Evolutionary conservation across 2,329 filamentous ascomycete genomes (phyloP), one percentile per base, ranked within the genome.

Genomic region (Aureobasidium leucospermi): DNA sequence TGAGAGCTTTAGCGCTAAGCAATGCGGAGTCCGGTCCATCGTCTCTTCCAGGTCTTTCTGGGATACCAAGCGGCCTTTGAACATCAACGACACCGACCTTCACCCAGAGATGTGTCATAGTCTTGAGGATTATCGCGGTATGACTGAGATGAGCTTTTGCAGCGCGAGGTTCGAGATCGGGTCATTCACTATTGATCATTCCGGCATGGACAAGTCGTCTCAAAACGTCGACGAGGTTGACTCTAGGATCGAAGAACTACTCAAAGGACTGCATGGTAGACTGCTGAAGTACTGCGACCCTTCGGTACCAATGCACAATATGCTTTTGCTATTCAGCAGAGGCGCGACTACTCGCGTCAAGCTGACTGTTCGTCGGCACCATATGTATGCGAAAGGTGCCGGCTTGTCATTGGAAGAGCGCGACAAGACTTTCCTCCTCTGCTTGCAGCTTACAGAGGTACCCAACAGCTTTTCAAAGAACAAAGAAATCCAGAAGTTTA

Each of bases 71-170:
- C 64, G 68, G 31, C 70, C 71, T 0, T 23, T 69, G 6, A 74
- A 74, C 56, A 63, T 74, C 48, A 68, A 74, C 41, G 71, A 73
- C 45, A 62, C 62, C 38, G 69, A 74, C 43, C 67, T 73, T 9
- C 66, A 66, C 58, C 69, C 68, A 0, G 78, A 81, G 0, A 81
- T 77, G 63, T 75, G 70, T 2, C 69, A 77, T 2, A 69, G 75
- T 1, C 82, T 82, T 0, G 62, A 70, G 1, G 74, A 79, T 41
- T 77, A 78, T 6, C 68, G 75, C 8, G 82, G 80, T 0, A 68
- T 80, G 0, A 85, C 83, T 0, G 84, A 86, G 8, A 74, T 72
- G 49, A 76, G 77, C 62, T 77, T 77, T 66, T 76, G 74, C 61
- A 67, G 74, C 6, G 72, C 76, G 2, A 70, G 78, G 34, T 72